These are phyloP conservation scores for Verticillium longisporum DNA, from an alignment of 2,329 filamentous ascomycete species.

Conservation along the genomic window DNA sequence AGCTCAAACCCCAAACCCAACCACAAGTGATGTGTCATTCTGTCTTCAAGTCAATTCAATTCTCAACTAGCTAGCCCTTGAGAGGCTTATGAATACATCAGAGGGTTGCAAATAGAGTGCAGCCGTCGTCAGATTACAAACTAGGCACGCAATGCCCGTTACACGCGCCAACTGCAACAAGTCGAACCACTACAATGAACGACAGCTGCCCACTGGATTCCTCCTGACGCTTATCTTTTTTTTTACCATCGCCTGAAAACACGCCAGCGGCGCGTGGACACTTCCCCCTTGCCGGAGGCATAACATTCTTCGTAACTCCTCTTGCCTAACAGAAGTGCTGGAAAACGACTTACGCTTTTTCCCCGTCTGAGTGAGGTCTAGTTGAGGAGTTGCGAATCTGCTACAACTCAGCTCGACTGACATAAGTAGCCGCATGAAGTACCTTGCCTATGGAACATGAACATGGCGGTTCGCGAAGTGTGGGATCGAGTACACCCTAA, in stretches of 20 bases:
- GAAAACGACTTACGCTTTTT: not conserved
- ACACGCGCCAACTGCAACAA: not conserved
- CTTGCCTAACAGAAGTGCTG: not conserved
- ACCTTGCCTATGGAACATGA: not conserved
- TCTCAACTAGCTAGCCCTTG: not conserved
- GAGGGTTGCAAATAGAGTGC: not conserved
- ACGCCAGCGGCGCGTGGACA: not conserved
- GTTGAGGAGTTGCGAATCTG: not conserved
- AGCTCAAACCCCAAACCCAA: not conserved
- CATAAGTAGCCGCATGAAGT: not conserved
- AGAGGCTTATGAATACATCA: not conserved
- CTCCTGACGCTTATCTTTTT: not conserved
- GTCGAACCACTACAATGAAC: not conserved
- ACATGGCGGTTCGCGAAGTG: not conserved
- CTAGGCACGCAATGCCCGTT: not conserved
- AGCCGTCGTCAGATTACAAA: not conserved
- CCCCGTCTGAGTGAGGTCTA: not conserved
- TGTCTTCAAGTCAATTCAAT: not conserved
- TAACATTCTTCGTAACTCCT: not conserved
- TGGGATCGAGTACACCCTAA: not conserved
- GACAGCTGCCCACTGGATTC: not conserved
- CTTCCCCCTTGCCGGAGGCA: not conserved
- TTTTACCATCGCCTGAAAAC: not conserved
- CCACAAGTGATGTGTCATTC: not conserved
- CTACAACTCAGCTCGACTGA: not conserved